These are phyloP conservation scores for Trichosporon sp. DNA, from an alignment of 1,284 basidiomycete genomes.

Conservation along the genomic window DNA sequence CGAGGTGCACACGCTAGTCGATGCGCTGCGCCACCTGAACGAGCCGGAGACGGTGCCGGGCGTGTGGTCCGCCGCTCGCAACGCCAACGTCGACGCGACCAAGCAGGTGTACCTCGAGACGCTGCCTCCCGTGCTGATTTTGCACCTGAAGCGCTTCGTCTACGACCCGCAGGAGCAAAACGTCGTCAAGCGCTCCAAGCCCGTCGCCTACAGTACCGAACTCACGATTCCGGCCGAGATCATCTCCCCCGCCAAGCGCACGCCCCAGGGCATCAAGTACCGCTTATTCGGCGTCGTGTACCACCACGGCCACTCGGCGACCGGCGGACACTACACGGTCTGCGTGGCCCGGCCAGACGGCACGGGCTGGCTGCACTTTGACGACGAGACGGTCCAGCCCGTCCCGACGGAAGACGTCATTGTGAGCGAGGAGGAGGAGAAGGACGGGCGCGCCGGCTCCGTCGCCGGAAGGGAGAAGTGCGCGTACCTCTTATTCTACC, in stretches of 20 bases:
- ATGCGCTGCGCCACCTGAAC: constrained; percentile 78
- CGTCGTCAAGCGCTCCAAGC: constrained; percentile 81
- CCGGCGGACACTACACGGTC: constrained; percentile 94
- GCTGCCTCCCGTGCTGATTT: constrained; percentile 80
- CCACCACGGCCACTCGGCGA: constrained; percentile 88
- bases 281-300: constrained; percentile 89
- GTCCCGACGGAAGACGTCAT: constrained; percentile 78
- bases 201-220: constrained; percentile 75
- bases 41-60: constrained; percentile 81
- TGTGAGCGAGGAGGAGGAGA: constrained; percentile 57
- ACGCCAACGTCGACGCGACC: constrained; percentile 72
- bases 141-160: constrained; percentile 91
- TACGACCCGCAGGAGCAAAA: constrained; percentile 68
- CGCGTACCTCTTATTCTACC: constrained; percentile 89
- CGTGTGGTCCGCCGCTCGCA: constrained; percentile 64
- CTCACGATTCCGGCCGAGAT: constrained; percentile 74
- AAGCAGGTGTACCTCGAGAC: constrained; percentile 86
- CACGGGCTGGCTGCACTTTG: constrained; percentile 84
- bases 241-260: constrained; percentile 64
- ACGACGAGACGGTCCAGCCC: constrained; percentile 84
- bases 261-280: constrained; percentile 65
- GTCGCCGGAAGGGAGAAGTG: constrained; percentile 57
- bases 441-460: constrained; percentile 62
- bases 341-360: constrained; percentile 75
- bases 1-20: constrained; percentile 74